Percentiles rank a stretch among this genome's conserved stretches.
These are phyloP conservation scores for Rhodotorula mucilaginosa DNA, from an alignment of 1,284 basidiomycete species.

Conservation along the genomic window DNA sequence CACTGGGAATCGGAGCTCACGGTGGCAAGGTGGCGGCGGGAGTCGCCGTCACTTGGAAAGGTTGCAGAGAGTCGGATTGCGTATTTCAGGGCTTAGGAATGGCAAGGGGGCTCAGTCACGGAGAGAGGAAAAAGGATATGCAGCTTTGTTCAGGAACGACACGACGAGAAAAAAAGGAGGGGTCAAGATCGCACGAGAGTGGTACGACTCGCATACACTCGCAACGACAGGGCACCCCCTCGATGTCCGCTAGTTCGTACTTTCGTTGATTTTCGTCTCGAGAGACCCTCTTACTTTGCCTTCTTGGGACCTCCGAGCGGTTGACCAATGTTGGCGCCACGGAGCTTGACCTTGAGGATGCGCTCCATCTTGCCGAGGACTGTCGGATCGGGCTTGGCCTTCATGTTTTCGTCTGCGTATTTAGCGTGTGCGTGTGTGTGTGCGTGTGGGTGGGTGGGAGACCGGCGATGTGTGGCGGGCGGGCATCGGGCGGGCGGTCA, in stretches of 20 bases:
- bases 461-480: neutral
- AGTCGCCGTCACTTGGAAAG: too few relatives aligned
- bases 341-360: constrained; percentile 82
- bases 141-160: too few relatives aligned
- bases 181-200: too few relatives aligned
- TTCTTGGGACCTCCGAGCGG: constrained; percentile 35
- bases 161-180: too few relatives aligned
- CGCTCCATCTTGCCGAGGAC: constrained; percentile 91
- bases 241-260: neutral
- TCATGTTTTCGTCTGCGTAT: constrained; percentile 54
- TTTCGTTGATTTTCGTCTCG: neutral
- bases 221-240: too few relatives aligned
- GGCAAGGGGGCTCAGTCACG: too few relatives aligned
- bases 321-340: constrained; percentile 59
- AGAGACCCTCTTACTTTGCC: constrained; percentile 25
- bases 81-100: too few relatives aligned
- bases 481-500: neutral
- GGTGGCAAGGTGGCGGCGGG: too few relatives aligned
- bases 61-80: too few relatives aligned
- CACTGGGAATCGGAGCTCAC: too few relatives aligned
- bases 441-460: neutral
- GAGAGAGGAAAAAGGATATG: too few relatives aligned
- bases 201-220: neutral
- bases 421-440: neutral
- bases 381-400: constrained; percentile 81